Conservation (phyloP, 2,329 filamentous ascomycete genomes). For the Neonectria ditissima region DNA sequence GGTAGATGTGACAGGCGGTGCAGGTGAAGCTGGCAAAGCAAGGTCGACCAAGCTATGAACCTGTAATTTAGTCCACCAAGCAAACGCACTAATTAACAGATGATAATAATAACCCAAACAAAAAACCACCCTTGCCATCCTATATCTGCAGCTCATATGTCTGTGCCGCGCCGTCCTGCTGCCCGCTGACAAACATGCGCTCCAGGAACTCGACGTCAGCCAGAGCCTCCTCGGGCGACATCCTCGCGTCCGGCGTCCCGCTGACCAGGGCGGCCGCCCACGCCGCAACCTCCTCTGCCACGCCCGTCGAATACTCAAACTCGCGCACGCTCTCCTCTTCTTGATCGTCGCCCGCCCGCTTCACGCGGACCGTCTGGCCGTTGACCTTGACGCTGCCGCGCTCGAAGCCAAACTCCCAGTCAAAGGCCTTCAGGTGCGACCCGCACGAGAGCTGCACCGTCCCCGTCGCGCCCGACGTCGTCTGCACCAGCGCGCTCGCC, state of each 20-base stretch:
- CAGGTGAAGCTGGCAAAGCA: conserved; percentile 7
- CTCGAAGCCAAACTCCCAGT: conserved; percentile 70
- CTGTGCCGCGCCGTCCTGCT: conserved; percentile 54
- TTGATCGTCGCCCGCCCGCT: conserved; percentile 48
- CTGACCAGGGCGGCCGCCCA: conserved; percentile 67
- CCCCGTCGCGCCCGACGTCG: conserved; percentile 66
- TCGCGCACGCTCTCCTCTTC: conserved; percentile 48
- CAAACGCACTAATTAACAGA: no score
- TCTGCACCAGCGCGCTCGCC: conserved; percentile 68
- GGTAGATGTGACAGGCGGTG: conserved; percentile 37
- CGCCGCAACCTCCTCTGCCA: conserved; percentile 70
- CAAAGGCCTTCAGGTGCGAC: conserved; percentile 63
- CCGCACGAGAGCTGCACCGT: conserved; percentile 70
- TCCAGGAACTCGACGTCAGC: conserved; percentile 71
- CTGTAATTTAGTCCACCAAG: no score
- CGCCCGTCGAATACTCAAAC: conserved; percentile 64
- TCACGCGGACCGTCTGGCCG: conserved; percentile 58
- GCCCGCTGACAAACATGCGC: conserved; percentile 62
- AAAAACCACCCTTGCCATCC: no score
- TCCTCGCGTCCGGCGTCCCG: conserved; percentile 62
- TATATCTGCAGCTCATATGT: conserved; percentile 54
- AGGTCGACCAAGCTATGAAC: conserved; percentile 13
- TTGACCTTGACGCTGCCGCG: conserved; percentile 64
- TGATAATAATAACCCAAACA: no score
- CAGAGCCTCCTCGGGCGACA: conserved; percentile 69